Base-by-base conservation (phyloP, 1,139 yeast species). In the Blastobotrys aristatus region DNA sequence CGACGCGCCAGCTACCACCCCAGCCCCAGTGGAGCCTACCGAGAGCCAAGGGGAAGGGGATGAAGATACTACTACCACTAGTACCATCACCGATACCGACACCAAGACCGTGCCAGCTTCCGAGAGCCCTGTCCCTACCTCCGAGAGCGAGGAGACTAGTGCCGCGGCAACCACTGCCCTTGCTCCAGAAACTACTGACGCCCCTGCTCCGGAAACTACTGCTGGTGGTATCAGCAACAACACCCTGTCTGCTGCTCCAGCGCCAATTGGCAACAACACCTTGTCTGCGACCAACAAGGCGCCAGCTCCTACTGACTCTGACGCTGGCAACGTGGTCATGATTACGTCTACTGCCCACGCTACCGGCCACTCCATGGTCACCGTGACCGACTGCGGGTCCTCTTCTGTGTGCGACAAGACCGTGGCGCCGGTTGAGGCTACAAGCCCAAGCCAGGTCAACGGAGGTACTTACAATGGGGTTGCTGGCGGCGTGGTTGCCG, bases 341-440 rank as follows among this genome's bases (percentile, higher is more conserved):
- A 22, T 39, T 13, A 26, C 24, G 17, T 14, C 33, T 4, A 39
- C 34, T 20, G 26, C 14, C 10, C 34, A 20, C 17, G 34, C 33
- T 11, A 14, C 34, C 10, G 34, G 24, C 2, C 21, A 13, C 33
- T 16, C 32, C 13, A 10, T 31, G 13, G 37, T 31, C 37, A 40
- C 44, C 14, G 37, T 40, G 13, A 40, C 44, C 29, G 18, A 31
- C 36, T 40, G 44, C 21, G 37, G 30, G 6, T 18, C 36, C 6
- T 14, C 37, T 40, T 36, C 33, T 17, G 14, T 29, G 30, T n/a
- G 26, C 29, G n/a, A n/a, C n/a, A n/a, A n/a, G n/a, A 32, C 44
- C 17, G 22, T 22, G 17, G 37, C 27, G 3, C 22, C 43, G 13
- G 30, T 5, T 22, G 16, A n/a, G 11, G 14, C 11, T 22, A 7